A percentile compares a stretch with the other conserved stretches of the same genome.
Evolutionary conservation across 2,329 filamentous ascomycete species (phyloP).

Genomic region (Purpureocillium lavendulum): DNA sequence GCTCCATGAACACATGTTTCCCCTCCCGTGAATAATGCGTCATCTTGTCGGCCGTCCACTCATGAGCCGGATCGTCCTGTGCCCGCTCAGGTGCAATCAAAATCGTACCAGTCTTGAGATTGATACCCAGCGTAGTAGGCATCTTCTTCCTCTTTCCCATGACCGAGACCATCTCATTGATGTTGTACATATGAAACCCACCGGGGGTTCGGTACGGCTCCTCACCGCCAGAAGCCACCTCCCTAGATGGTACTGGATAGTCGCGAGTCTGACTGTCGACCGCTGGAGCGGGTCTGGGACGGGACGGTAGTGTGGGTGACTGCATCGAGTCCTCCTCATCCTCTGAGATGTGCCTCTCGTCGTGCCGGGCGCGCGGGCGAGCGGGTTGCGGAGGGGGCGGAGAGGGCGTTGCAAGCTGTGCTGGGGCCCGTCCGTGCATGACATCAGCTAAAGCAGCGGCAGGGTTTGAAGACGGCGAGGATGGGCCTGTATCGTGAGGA

Average conservation of each 20-base stretch:
- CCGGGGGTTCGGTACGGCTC: constrained; percentile 55
- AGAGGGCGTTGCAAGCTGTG: constrained; percentile 12
- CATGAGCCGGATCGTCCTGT: constrained; percentile 74
- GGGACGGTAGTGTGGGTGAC: constrained; percentile 31
- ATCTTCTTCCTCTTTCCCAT: constrained; percentile 98
- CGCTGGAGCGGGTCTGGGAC: constrained; percentile 14
- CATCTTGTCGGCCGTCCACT: constrained; percentile 92
- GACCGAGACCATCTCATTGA: constrained; percentile 94
- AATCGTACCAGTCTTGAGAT: constrained; percentile 78
- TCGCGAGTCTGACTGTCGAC: neutral
- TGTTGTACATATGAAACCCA: constrained; percentile 90
- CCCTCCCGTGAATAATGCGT: constrained; percentile 97
- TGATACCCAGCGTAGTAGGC: constrained; percentile 94
- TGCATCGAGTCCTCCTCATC: constrained; percentile 21
- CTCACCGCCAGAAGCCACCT: constrained; percentile 5
- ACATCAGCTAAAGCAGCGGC: constrained; percentile 48
- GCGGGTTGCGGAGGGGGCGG: constrained; percentile 17
- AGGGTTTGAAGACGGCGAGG: constrained; percentile 29
- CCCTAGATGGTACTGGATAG: too few relatives aligned
- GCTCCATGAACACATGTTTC: constrained; percentile 93
- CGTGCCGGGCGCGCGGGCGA: constrained; percentile 14
- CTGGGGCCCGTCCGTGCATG: constrained; percentile 37
- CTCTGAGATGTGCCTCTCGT: constrained; percentile 18
- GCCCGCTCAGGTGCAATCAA: constrained; percentile 83
- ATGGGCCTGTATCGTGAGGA: constrained; percentile 15